A percentile compares a stretch with the other conserved stretches of the same genome.
Evolutionary conservation across 2,329 filamentous ascomycete species (phyloP).

Genomic region (Cladosporium sp.): DNA sequence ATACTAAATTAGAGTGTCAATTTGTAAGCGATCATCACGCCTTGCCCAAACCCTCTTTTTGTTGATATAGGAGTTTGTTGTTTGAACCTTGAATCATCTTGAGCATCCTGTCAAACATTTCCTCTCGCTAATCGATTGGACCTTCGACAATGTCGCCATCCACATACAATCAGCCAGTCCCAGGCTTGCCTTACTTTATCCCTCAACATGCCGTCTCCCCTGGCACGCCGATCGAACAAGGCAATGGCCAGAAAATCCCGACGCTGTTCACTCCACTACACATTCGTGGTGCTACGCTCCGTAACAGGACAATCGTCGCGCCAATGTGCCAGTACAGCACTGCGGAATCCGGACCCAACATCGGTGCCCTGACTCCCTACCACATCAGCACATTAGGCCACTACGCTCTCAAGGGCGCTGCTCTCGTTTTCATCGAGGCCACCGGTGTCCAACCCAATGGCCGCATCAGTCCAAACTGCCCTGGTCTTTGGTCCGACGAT

Average conservation of each 20-base stretch:
- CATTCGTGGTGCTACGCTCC: slow-evolving; percentile 59
- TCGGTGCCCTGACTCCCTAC: slow-evolving; percentile 73
- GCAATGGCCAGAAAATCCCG: slow-evolving; percentile 48
- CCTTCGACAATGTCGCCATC: slow-evolving; percentile 29
- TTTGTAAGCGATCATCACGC: background rate
- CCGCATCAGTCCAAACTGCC: slow-evolving; percentile 76
- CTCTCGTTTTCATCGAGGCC: slow-evolving; percentile 74
- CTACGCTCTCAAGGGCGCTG: slow-evolving; percentile 72
- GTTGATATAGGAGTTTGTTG: background rate
- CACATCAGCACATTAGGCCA: slow-evolving; percentile 81
- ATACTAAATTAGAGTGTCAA: background rate
- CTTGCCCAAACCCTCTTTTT: background rate
- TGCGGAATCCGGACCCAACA: slow-evolving; percentile 47
- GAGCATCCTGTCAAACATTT: background rate
- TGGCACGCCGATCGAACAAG: slow-evolving; percentile 45
- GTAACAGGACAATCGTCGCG: slow-evolving; percentile 60
- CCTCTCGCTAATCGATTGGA: background rate
- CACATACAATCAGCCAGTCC: slow-evolving; percentile 43
- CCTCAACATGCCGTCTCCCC: slow-evolving; percentile 45
- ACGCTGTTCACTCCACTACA: slow-evolving; percentile 60
- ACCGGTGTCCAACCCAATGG: slow-evolving; percentile 75
- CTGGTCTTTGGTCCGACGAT: slow-evolving; percentile 78
- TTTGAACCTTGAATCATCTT: background rate
- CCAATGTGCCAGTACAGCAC: slow-evolving; percentile 70
- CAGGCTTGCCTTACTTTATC: slow-evolving; percentile 49